A percentile compares a stretch with the other conserved stretches of the same genome.
These are phyloP conservation scores for Xylaria sp. DNA, from an alignment of 2,329 filamentous ascomycete genomes.

Conservation along the genomic window DNA sequence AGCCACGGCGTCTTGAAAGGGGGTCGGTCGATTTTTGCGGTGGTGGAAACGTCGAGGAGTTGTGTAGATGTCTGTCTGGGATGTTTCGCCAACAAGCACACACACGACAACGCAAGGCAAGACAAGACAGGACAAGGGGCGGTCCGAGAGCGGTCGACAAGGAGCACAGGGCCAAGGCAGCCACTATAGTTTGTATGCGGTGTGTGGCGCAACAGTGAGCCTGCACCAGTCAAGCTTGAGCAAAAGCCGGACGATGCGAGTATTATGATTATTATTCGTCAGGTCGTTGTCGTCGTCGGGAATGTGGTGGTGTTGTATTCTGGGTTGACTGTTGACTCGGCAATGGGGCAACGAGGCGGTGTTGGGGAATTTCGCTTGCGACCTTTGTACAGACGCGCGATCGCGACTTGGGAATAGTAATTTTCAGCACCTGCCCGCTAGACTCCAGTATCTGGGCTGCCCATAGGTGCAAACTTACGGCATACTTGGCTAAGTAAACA, in stretches of 20 bases:
- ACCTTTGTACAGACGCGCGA: conserved; percentile 42
- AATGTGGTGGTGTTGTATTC: conserved; percentile 12
- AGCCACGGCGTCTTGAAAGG: conserved; percentile 11
- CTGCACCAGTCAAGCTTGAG: conserved; percentile 15
- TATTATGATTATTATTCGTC: neutral
- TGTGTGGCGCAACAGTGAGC: conserved; percentile 15
- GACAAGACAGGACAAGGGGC: conserved; percentile 23
- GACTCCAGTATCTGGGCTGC: neutral
- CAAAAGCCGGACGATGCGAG: conserved; percentile 12
- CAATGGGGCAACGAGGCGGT: conserved; percentile 22
- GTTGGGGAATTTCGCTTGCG: conserved; percentile 30
- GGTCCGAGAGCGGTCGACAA: conserved; percentile 31
- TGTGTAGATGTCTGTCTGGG: conserved; percentile 11
- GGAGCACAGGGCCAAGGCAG: conserved; percentile 24
- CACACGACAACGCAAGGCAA: neutral
- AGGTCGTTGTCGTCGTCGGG: conserved; percentile 16
- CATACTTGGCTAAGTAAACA: conserved; percentile 12
- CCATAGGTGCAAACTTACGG: neutral
- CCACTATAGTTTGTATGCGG: conserved; percentile 11
- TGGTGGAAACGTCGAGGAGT: conserved; percentile 5
- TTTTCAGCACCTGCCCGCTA: conserved; percentile 26
- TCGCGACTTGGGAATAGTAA: conserved; percentile 39
- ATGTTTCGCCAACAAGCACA: neutral
- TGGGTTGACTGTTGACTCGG: conserved; percentile 33
- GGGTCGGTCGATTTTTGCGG: conserved; percentile 12